Base-by-base conservation (phyloP, 495 filamentous ascomycete species). In the Podospora conica region DNA sequence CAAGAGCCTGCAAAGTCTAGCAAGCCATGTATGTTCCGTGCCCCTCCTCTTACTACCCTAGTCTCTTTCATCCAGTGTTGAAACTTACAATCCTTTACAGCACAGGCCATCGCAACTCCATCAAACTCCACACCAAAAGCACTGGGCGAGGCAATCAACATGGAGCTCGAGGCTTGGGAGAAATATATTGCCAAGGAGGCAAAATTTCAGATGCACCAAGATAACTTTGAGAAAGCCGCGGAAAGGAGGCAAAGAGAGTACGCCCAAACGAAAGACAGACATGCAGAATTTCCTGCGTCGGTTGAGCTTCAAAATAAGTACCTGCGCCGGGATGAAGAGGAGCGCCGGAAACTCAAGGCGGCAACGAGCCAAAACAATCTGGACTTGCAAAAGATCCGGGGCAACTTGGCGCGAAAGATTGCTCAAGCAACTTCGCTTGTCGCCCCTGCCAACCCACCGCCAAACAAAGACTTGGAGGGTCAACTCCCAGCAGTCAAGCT, bases 241-340 rank as follows among this genome's bases (percentile, higher is more conserved):
- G 57, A 40, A 6, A 48, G 63, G 20, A 68, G 72, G 54, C 57
- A 69, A 21, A 59, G 29, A 0, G 74, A 77, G 28, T 72, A 72
- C 58, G 58, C 75, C 6, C 73, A 58, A 27, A 61, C 69, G 0
- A 65, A 53, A 55, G 40, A 55, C 1, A 75, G 71, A 29, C 66
- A 70, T 63, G 66, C 65, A n/a, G 73, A 74, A 4, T 76, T 76
- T 24, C 71, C 74, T 12, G 74, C 73, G 6, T 22, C 75, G 0
- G 66, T 71, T 0, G 76, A 78, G 53, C 57, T 78, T 8, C 73
- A 74, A 27, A 72, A 69, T 11, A 68, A 66, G 60, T 64, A 64
- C 40, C 25, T 55, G n/a, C 10, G 22, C 11, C 61, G 66, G 40
- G 61, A 60, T 59, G 25, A 56, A 18, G 28, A 40, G 22, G 15